Percentiles rank a stretch among this genome's conserved stretches.
Evolutionary conservation across 148 eudicot genomes (phyloP).

Genomic region (Cornus controversa): DNA sequence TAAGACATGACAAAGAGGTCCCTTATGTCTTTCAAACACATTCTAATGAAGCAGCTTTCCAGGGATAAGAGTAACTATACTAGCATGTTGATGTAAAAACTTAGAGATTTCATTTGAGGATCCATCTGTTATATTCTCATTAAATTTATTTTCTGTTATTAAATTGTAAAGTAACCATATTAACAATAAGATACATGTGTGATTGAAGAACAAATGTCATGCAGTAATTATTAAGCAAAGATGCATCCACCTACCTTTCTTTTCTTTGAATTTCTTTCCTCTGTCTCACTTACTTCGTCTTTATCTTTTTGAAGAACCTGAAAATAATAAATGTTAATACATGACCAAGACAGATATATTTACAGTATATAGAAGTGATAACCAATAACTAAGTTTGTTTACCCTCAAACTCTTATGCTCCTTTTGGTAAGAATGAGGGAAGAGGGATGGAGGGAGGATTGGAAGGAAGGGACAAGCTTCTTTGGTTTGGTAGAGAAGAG

Average conservation of each 20-base stretch:
- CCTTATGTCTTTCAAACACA: background rate
- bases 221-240: background rate
- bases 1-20: background rate
- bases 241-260: constrained; percentile 32
- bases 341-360: background rate
- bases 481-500: too few relatives aligned
- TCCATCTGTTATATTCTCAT: background rate
- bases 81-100: background rate
- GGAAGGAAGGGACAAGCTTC: background rate
- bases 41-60: background rate
- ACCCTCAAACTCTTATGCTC: too few relatives aligned
- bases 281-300: constrained; percentile 12
- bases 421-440: too few relatives aligned
- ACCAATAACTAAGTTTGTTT: too few relatives aligned
- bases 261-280: too few relatives aligned
- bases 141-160: too few relatives aligned
- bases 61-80: background rate
- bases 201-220: background rate
- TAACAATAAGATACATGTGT: background rate
- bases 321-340: background rate
- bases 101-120: background rate
- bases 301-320: constrained; percentile 30
- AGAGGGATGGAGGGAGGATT: too few relatives aligned
- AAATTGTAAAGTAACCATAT: too few relatives aligned
- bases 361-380: background rate